phyloP scores from a whole-genome alignment of 441 rosid species.

The Monsonia emarginata region DNA sequence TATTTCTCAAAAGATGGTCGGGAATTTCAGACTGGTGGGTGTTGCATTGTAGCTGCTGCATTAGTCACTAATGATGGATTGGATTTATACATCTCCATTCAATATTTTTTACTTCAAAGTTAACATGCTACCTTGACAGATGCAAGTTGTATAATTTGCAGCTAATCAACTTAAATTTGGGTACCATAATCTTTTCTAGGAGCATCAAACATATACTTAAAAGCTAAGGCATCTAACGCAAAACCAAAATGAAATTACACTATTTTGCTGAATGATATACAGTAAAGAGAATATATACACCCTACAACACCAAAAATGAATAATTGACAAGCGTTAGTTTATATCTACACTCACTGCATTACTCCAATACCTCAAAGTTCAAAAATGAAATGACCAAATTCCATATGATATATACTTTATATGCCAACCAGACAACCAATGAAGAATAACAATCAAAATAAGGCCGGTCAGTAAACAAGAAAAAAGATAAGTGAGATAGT shows the following conservation, averaged over 20 bases:
- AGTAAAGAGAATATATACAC: not conserved
- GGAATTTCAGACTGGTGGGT: too few species aligned
- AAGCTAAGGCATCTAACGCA: too few species aligned
- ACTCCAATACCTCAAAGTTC: not conserved
- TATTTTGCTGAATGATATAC: not conserved
- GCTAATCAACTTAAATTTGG: too few species aligned
- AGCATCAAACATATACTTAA: too few species aligned
- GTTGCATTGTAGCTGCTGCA: too few species aligned
- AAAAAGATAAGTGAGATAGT: slow-evolving; percentile 17
- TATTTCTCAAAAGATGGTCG: too few species aligned
- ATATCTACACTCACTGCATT: not conserved
- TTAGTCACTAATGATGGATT: too few species aligned
- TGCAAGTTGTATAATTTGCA: too few species aligned
- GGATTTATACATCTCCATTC: too few species aligned
- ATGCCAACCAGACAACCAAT: slow-evolving; percentile 11
- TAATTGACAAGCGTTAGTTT: slow-evolving; percentile 3
- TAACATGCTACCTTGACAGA: too few species aligned
- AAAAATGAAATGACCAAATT: not conserved
- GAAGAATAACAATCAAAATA: slow-evolving; percentile 2
- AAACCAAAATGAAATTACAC: not conserved
- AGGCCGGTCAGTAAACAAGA: not conserved
- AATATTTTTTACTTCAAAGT: too few species aligned
- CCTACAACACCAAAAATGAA: not conserved
- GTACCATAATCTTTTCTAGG: too few species aligned
- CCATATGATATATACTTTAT: slow-evolving; percentile 9